Base-by-base conservation (phyloP, 805 yeast species). In the Diddensiella caesifluorescens region DNA sequence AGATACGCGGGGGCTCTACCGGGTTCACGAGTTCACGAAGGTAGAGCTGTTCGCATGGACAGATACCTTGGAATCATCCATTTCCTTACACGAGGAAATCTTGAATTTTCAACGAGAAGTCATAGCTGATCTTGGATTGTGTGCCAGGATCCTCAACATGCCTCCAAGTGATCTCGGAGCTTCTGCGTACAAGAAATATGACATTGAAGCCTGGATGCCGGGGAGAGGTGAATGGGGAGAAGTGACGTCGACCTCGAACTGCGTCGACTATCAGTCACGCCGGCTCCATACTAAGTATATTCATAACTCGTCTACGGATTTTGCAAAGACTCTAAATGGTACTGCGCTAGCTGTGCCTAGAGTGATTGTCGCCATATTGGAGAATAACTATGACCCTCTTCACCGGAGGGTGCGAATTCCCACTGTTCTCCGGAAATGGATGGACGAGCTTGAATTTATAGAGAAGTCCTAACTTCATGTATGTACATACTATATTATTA, bases 141-240 rank as follows among this genome's bases (percentile, higher is more conserved):
- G 77, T 16, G 94, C 95, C 2, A 77, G 87, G 48, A 83, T 90
- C 19, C 66, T 92, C 21, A 77, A 83, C 47, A 87, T 92, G 88
- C 97, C 97, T 0, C 78, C 81, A 20, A 77, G 83, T 48, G 98
- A 92, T 59, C 65, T 92, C 39, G 98, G 98, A 0, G 81, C 95
- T 0, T 95, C 98, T 1, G 97, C 97, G 0, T 77, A 72, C 62
- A 80, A 83, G 56, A 92, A 92, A 60, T 86, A 79, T 58, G 98
- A 92, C 54, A 85, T 89, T 44, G 98, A 92, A 63, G 95, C 89
- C 0, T 86, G 95, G 88, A 90, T 92, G 97, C 97, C 97, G 0
- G 97, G 97, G 2, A 75, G 96, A 53, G 89, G 86, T 1, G 60
- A 66, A 1, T 90, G 95, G 86, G 98, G 98, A 3, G 98, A 92